These are phyloP conservation scores for Yamadazyma kitorensis DNA, from an alignment of 805 yeast genomes.

Conservation along the genomic window DNA sequence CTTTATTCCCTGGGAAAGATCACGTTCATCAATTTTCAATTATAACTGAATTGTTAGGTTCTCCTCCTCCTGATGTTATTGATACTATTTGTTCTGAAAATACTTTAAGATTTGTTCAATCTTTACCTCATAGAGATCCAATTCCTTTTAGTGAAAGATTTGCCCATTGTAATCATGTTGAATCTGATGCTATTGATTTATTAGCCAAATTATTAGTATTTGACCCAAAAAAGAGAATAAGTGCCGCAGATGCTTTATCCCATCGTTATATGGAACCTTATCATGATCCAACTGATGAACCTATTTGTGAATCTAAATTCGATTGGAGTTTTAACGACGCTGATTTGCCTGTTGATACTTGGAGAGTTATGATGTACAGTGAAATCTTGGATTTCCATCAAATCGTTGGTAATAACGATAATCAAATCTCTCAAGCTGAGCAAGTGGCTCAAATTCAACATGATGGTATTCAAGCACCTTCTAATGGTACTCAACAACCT, in stretches of 20 bases:
- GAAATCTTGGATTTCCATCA: slow-evolving; percentile 96
- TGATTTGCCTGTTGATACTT: slow-evolving; percentile 93
- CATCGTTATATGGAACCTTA: slow-evolving; percentile 93
- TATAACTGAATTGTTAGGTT: slow-evolving; percentile 92
- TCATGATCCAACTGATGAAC: slow-evolving; percentile 97
- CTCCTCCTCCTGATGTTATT: slow-evolving; percentile 95
- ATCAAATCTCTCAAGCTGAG: slow-evolving; percentile 20
- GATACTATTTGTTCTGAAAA: slow-evolving; percentile 95
- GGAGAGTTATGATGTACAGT: slow-evolving; percentile 99
- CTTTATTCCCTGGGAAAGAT: slow-evolving; percentile 96
- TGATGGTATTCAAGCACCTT: slow-evolving; percentile 27
- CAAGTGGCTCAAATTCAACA: slow-evolving; percentile 24
- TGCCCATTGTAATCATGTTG: slow-evolving; percentile 57
- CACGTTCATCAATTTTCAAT: slow-evolving; percentile 98
- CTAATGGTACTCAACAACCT: slow-evolving; percentile 4
- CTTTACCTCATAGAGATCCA: slow-evolving; percentile 92
- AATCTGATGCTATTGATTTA: slow-evolving; percentile 84
- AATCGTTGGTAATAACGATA: slow-evolving; percentile 50
- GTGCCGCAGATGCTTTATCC: slow-evolving; percentile 84
- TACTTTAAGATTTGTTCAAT: slow-evolving; percentile 88
- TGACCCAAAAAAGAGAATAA: slow-evolving; percentile 91
- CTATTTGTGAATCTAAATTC: slow-evolving; percentile 85
- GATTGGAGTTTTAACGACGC: slow-evolving; percentile 99
- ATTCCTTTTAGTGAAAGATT: slow-evolving; percentile 82
- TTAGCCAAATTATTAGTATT: slow-evolving; percentile 88